These are phyloP conservation scores for Eragrostis curvula DNA, from an alignment of 176 grass and related monocot species.

Conservation along the genomic window DNA sequence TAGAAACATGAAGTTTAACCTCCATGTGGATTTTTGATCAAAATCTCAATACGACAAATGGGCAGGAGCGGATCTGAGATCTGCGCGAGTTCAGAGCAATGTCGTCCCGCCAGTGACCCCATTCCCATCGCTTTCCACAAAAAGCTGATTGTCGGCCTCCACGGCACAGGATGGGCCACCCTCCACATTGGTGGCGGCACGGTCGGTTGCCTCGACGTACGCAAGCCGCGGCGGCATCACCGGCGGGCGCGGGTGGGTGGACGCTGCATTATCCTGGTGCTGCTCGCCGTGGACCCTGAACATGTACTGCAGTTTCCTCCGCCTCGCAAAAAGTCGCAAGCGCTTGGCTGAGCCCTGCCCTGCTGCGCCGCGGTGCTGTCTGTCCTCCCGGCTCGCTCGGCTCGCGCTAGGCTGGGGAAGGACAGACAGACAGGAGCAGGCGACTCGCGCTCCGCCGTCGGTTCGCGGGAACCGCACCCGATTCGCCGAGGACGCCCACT, in stretches of 20 bases:
- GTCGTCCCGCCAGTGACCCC: neutral
- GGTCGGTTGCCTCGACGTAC: slow-evolving; percentile 9
- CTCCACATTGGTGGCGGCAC: slow-evolving; percentile 3
- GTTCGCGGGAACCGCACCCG: slow-evolving; percentile 21
- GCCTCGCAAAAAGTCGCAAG: neutral
- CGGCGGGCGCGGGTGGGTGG: neutral
- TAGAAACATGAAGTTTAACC: no score
- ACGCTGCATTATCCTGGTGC: neutral
- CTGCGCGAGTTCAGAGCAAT: neutral
- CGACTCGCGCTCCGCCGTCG: slow-evolving; percentile 3
- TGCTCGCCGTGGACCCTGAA: neutral
- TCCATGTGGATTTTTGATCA: neutral
- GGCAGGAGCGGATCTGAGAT: slow-evolving; percentile 41
- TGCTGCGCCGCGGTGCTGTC: neutral
- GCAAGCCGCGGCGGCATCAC: neutral
- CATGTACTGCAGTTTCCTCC: neutral
- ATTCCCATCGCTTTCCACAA: slow-evolving; percentile 37
- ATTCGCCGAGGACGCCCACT: slow-evolving; percentile 12
- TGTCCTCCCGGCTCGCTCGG: neutral
- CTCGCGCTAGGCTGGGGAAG: no score
- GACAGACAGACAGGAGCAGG: neutral
- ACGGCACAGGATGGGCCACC: neutral
- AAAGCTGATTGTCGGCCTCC: slow-evolving; percentile 37
- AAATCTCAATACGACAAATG: neutral
- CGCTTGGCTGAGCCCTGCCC: neutral